phyloP scores from a whole-genome alignment of 2,329 filamentous ascomycete species.

The Dendrostoma leiphaemia region DNA sequence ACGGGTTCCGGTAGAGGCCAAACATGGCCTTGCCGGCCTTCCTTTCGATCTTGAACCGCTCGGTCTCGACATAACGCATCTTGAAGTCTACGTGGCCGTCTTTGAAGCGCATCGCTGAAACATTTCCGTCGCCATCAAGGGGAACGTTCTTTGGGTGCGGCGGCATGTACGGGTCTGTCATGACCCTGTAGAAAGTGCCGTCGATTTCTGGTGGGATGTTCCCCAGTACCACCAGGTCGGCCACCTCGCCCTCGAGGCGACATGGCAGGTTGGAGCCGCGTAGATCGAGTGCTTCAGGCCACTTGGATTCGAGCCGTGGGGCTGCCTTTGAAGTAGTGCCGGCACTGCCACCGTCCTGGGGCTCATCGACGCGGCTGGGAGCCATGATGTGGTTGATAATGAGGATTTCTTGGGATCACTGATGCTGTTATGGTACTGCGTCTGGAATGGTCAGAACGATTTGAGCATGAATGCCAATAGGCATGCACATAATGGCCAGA shows the following conservation, averaged over 20 bases:
- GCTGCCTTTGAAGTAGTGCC: neutral
- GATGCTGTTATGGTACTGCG: no score
- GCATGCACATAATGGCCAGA: no score
- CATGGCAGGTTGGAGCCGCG: slow-evolving; percentile 21
- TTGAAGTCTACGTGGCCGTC: slow-evolving; percentile 30
- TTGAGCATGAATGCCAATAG: no score
- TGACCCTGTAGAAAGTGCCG: slow-evolving; percentile 36
- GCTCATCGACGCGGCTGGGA: neutral
- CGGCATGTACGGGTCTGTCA: slow-evolving; percentile 38
- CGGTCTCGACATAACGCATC: slow-evolving; percentile 34
- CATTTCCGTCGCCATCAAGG: slow-evolving; percentile 37
- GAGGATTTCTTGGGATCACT: no score
- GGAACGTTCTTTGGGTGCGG: slow-evolving; percentile 33
- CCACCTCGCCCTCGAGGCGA: slow-evolving; percentile 21
- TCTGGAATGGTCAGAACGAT: no score
- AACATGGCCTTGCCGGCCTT: slow-evolving; percentile 29
- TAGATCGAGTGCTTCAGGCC: slow-evolving; percentile 5
- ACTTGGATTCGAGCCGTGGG: slow-evolving; percentile 3
- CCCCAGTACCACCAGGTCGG: slow-evolving; percentile 26
- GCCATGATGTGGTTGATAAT: no score
- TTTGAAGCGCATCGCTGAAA: slow-evolving; percentile 32
- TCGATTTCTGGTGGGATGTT: slow-evolving; percentile 29
- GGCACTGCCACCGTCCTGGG: neutral
- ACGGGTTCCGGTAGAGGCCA: slow-evolving; percentile 34
- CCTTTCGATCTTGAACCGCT: slow-evolving; percentile 31